Percentiles rank a stretch among this genome's conserved stretches.
Evolutionary conservation across 169 alveolate genomes (phyloP).

Genomic region (Fabrea salina): DNA sequence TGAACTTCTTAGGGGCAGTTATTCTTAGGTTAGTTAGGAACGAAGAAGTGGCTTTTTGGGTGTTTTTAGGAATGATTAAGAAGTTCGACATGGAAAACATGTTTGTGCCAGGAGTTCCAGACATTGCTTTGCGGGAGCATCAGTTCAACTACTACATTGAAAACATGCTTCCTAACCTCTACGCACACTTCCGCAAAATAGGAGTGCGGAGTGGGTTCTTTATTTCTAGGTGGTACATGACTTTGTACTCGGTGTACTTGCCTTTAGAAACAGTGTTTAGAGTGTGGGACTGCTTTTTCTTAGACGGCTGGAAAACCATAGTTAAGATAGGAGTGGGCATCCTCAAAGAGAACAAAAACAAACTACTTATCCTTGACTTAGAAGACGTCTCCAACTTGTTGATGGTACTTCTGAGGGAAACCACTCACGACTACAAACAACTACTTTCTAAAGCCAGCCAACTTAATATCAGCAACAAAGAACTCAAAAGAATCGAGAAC

Average conservation of each 20-base stretch:
- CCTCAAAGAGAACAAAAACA: slow-evolving; percentile 29
- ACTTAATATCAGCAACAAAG: neutral
- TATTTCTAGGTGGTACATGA: slow-evolving; percentile 60
- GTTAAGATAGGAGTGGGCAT: slow-evolving; percentile 42
- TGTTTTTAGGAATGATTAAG: slow-evolving; percentile 37
- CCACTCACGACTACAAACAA: slow-evolving; percentile 13
- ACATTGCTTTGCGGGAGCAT: slow-evolving; percentile 42
- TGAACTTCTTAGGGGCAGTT: slow-evolving; percentile 53
- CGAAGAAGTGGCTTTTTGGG: slow-evolving; percentile 55
- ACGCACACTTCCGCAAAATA: slow-evolving; percentile 46
- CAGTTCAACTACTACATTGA: slow-evolving; percentile 44
- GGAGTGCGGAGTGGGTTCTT: slow-evolving; percentile 53
- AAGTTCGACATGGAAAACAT: slow-evolving; percentile 34
- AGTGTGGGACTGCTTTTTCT: slow-evolving; percentile 50
- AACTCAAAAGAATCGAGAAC: slow-evolving; percentile 26
- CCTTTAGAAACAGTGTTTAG: slow-evolving; percentile 45
- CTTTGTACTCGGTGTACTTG: slow-evolving; percentile 42
- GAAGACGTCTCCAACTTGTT: slow-evolving; percentile 44
- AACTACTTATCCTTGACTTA: slow-evolving; percentile 40
- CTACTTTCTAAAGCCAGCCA: slow-evolving; percentile 13
- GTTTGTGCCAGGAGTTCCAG: slow-evolving; percentile 62
- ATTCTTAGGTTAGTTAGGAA: slow-evolving; percentile 32
- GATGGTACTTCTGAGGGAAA: slow-evolving; percentile 43
- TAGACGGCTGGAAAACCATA: slow-evolving; percentile 41
- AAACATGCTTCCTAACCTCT: slow-evolving; percentile 32